phyloP scores from a whole-genome alignment of 179 eudicot species.

The Actinidia polygama region DNA sequence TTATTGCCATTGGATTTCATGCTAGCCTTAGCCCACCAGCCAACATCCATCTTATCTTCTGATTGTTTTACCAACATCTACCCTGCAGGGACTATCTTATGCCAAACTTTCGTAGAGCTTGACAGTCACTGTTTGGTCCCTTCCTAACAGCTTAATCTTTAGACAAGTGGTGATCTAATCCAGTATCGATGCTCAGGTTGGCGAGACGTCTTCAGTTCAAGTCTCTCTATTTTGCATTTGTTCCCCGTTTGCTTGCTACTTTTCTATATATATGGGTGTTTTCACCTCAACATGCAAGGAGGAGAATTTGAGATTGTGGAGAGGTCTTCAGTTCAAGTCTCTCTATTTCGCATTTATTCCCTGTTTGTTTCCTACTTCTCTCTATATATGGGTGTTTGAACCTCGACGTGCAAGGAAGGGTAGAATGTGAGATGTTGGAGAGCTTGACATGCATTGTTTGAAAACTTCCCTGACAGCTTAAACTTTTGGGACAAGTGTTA shows the following conservation, averaged over 20 bases:
- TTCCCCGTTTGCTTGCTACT: no score
- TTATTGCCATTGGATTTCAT: neutral
- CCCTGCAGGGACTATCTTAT: neutral
- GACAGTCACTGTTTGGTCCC: neutral
- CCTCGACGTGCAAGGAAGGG: neutral
- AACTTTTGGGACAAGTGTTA: neutral
- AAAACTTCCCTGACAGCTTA: neutral
- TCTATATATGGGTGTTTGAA: neutral
- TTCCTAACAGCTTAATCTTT: neutral
- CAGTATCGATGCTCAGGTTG: neutral
- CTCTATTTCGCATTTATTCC: neutral
- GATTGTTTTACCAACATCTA: neutral
- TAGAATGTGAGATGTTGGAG: no score
- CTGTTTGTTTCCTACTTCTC: neutral
- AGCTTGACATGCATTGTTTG: neutral
- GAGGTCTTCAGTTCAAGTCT: slow-evolving; percentile 8
- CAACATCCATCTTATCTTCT: neutral
- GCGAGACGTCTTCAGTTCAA: no score
- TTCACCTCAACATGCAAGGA: no score
- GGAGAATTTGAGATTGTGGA: neutral
- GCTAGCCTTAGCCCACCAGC: neutral
- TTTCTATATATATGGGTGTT: no score
- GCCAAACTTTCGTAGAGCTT: neutral
- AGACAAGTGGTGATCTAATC: neutral
- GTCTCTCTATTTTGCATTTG: no score